Evolutionary conservation across 2,329 filamentous ascomycete species (phyloP).

Genomic region (Colletotrichum filicis): DNA sequence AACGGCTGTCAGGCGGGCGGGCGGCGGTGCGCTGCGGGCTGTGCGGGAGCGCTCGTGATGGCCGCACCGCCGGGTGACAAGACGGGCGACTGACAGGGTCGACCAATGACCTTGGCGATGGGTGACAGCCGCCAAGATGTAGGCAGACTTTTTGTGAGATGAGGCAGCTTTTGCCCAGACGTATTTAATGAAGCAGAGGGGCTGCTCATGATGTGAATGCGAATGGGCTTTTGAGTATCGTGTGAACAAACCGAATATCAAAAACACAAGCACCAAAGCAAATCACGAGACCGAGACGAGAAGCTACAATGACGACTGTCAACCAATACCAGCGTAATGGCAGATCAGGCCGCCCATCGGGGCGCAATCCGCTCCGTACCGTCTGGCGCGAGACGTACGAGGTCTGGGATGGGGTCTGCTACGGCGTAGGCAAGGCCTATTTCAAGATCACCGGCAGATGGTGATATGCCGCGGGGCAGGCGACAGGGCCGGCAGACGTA

Average conservation of each 20-base stretch:
- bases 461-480: conserved; percentile 6
- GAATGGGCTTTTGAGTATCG: not conserved
- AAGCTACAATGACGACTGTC: conserved; percentile 61
- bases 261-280: not conserved
- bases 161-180: not conserved
- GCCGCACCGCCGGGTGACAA: conserved; percentile 1
- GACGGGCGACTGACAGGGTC: not conserved
- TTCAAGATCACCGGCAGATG: conserved; percentile 43
- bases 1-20: conserved; percentile 10
- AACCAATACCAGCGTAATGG: conserved; percentile 71
- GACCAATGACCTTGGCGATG: not conserved
- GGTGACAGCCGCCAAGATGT: not conserved
- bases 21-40: not conserved
- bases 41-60: not conserved
- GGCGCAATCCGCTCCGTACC: conserved; percentile 40
- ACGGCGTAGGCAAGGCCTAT: conserved; percentile 50
- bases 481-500: not conserved
- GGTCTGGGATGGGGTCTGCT: conserved; percentile 52
- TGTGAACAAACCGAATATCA: not conserved
- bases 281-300: not conserved
- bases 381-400: conserved; percentile 48
- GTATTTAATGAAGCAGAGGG: not conserved
- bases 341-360: conserved; percentile 59
- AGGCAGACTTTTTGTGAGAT: not conserved
- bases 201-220: not conserved